Evolutionary conservation across 2,329 filamentous ascomycete genomes (phyloP).

Genomic region (Aspergillus pseudonomiae): DNA sequence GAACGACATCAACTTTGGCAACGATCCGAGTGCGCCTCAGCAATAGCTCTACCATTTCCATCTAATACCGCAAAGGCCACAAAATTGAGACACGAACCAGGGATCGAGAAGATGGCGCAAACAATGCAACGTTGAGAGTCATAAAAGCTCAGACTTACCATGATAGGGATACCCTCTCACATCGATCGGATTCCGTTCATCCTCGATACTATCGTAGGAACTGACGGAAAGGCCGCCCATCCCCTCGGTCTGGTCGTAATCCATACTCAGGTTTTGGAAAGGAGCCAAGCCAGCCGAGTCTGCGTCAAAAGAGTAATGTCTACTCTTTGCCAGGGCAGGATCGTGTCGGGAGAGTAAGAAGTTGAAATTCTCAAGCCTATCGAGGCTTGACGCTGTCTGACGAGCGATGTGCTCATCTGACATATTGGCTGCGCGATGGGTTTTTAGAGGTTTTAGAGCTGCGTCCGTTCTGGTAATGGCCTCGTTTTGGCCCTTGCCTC

Average conservation of each 20-base stretch:
- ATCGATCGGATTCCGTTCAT: slow-evolving; percentile 43
- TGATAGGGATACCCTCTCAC: slow-evolving; percentile 43
- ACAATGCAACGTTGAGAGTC: slow-evolving; percentile 34
- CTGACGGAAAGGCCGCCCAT: slow-evolving; percentile 46
- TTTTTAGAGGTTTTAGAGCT: slow-evolving; percentile 18
- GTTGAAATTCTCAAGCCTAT: slow-evolving; percentile 43
- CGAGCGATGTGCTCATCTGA: slow-evolving; percentile 36
- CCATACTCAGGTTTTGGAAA: slow-evolving; percentile 38
- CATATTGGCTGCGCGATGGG: slow-evolving; percentile 30
- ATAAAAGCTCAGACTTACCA: slow-evolving; percentile 37
- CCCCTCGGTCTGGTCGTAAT: slow-evolving; percentile 46
- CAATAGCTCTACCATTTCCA: slow-evolving; percentile 18
- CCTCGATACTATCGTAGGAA: slow-evolving; percentile 46
- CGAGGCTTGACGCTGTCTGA: slow-evolving; percentile 31
- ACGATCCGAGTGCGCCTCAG: slow-evolving; percentile 5
- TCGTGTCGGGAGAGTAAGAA: slow-evolving; percentile 39
- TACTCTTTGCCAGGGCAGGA: slow-evolving; percentile 32
- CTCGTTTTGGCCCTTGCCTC: slow-evolving; percentile 10
- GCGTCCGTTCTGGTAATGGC: slow-evolving; percentile 5
- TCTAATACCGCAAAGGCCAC: slow-evolving; percentile 15
- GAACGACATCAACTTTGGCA: neutral
- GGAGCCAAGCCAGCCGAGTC: slow-evolving; percentile 36
- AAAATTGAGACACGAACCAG: slow-evolving; percentile 31
- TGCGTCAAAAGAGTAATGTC: slow-evolving; percentile 44
- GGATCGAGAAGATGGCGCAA: slow-evolving; percentile 36